A percentile compares a stretch with the other conserved stretches of the same genome.
Conservation (phyloP, 1,284 basidiomycete genomes). For the Ustilago lituana region DNA sequence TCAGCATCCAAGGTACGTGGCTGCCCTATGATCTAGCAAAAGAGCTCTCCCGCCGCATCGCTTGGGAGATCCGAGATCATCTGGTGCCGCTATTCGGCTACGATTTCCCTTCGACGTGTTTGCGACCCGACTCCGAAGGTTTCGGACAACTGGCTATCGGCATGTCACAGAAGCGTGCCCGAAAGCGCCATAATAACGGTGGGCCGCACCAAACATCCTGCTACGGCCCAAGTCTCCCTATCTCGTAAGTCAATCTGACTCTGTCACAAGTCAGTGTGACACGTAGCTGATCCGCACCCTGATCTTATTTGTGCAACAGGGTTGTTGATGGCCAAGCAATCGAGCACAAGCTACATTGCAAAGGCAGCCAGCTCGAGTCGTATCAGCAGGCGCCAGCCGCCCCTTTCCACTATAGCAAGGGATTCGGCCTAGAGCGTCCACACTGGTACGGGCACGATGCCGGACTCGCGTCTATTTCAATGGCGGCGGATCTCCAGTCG, state of each 20-base stretch:
- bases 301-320: conserved; percentile 1
- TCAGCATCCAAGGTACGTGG: conserved; percentile 57
- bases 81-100: conserved; percentile 52
- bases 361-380: background rate
- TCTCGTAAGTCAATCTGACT: conserved; percentile 36
- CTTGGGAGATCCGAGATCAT: conserved; percentile 46
- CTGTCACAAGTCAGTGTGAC: too few species aligned
- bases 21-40: conserved; percentile 47
- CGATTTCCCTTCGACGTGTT: conserved; percentile 41
- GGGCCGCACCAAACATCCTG: conserved; percentile 44
- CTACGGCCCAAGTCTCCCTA: conserved; percentile 41
- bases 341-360: conserved; percentile 14
- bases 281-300: too few species aligned
- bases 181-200: conserved; percentile 45
- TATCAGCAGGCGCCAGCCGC: conserved; percentile 9
- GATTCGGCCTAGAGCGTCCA: conserved; percentile 8
- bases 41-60: conserved; percentile 49
- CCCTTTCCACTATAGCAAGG: conserved; percentile 30
- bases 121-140: conserved; percentile 47
- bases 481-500: background rate
- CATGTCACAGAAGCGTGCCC: conserved; percentile 37
- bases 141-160: conserved; percentile 48
- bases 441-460: conserved; percentile 17
- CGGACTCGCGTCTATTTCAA: background rate
- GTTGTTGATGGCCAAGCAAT: conserved; percentile 24